Evolutionary conservation across 78 protist genomes (phyloP), one percentile per base, ranked within the genome.

Genomic region (Dictyostelium purpureum): DNA sequence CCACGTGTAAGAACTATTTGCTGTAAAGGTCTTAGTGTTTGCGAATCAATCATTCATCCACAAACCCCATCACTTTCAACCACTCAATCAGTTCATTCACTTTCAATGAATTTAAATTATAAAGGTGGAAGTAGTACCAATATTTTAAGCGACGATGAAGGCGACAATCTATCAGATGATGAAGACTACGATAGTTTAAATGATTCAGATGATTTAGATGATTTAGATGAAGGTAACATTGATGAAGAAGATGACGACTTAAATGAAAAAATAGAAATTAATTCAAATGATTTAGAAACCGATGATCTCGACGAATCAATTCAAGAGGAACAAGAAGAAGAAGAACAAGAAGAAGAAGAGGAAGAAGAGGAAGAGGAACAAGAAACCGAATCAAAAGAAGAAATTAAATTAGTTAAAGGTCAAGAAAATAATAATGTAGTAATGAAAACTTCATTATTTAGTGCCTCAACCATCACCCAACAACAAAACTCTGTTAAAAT

Each of bases 31-130:
- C n/a, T 73, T 31, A 18, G 66, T 14, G 18, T 85, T 35, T 85
- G 80, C 16, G 66, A 85, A 74, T 70, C 92, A 56, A 10, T 85
- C 47, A 85, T 85, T 35, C 92, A 85, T 45, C 92, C 92, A 43
- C 92, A 85, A 73, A 18, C n/a, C 18, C 92, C 92, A 74, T 54
- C 54, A 14, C 38, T 85, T 6, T 45, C 90, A 11, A 24, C 49
- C 10, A 54, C 47, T 12, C 74, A 49, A 85, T 65, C 12, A 21
- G 4, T 40, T 38, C 14, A 18, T 37, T 18, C 28, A 4, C 47
- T 42, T 47, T 42, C 6, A 45, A 33, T 26, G n/a, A 63, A 49
- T 33, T 16, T 18, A 52, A 47, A 51, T 26, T 21, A 35, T 45
- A 14, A 12, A 63, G 16, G 19, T 63, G 28, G n/a, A 31, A 43